These are phyloP conservation scores for Lecanicillium sp. DNA, from an alignment of 2,329 filamentous ascomycete species.

Conservation along the genomic window DNA sequence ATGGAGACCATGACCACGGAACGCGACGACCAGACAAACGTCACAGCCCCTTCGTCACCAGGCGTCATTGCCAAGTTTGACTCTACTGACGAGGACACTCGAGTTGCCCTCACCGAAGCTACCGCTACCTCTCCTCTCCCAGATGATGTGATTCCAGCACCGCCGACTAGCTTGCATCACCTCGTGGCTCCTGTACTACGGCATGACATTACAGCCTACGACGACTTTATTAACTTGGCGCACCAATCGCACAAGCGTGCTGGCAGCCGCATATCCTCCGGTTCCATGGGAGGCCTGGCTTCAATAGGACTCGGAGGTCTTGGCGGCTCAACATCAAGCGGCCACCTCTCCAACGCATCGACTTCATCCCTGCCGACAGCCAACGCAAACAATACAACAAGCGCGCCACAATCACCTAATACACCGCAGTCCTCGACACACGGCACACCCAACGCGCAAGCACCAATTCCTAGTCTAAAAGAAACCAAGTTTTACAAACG, in stretches of 20 bases:
- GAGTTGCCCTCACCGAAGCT: constrained; percentile 19
- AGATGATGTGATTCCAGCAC: constrained; percentile 42
- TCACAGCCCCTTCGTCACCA: constrained; percentile 77
- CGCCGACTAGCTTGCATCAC: constrained; percentile 68
- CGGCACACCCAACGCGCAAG: constrained; percentile 29
- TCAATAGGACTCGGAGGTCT: constrained; percentile 36
- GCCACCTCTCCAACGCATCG: constrained; percentile 49
- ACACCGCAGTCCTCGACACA: constrained; percentile 42
- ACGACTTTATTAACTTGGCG: constrained; percentile 76
- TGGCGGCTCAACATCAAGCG: constrained; percentile 37
- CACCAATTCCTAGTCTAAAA: constrained; percentile 57
- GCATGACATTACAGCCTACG: constrained; percentile 70
- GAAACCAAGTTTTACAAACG: constrained; percentile 95
- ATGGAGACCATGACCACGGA: constrained; percentile 79
- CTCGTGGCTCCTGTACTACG: constrained; percentile 77
- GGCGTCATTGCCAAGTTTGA: constrained; percentile 64
- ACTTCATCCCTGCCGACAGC: constrained; percentile 47
- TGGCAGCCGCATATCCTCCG: constrained; percentile 61
- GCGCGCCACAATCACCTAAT: constrained; percentile 50
- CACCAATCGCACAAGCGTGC: constrained; percentile 54
- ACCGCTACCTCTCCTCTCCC: constrained; percentile 26
- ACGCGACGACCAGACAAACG: constrained; percentile 60
- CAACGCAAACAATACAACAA: constrained; percentile 34
- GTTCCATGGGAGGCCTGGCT: constrained; percentile 48
- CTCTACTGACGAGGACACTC: constrained; percentile 34